phyloP scores from a whole-genome alignment of 2,329 filamentous ascomycete genomes.

The Stemphylium lycopersici region DNA sequence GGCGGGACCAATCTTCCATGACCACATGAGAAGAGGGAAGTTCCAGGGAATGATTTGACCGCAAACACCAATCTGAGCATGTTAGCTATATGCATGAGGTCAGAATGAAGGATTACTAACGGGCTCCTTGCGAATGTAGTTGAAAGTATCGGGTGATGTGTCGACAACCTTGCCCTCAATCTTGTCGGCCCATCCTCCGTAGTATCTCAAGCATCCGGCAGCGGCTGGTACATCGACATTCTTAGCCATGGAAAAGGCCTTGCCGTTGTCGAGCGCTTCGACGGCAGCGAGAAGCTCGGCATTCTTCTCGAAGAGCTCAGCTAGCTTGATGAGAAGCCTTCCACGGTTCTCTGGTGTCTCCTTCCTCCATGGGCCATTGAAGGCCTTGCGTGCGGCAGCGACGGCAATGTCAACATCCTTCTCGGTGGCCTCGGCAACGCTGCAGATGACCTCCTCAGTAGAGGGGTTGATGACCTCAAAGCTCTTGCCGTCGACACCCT shows the following conservation, averaged over 20 bases:
- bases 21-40: conserved; percentile 80
- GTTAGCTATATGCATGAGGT: conserved; percentile 22
- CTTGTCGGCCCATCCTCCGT: conserved; percentile 92
- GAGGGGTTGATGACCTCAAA: conserved; percentile 92
- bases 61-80: conserved; percentile 71
- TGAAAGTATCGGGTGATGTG: conserved; percentile 76
- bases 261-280: conserved; percentile 88
- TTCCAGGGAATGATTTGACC: conserved; percentile 92
- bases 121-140: conserved; percentile 82
- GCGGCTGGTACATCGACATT: conserved; percentile 71
- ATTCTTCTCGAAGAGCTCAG: conserved; percentile 81
- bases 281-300: conserved; percentile 76
- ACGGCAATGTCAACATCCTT: conserved; percentile 85
- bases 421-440: conserved; percentile 83
- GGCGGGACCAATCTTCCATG: conserved; percentile 82
- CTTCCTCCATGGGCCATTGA: conserved; percentile 73
- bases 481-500: conserved; percentile 82
- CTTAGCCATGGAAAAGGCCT: conserved; percentile 76
- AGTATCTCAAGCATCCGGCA: conserved; percentile 78
- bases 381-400: conserved; percentile 81
- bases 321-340: conserved; percentile 73
- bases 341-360: conserved; percentile 74
- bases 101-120: conserved; percentile 46
- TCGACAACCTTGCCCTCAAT: conserved; percentile 86
- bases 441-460: conserved; percentile 82